phyloP scores from a whole-genome alignment of 805 yeast species.

The Metschnikowia aberdeeniae region DNA sequence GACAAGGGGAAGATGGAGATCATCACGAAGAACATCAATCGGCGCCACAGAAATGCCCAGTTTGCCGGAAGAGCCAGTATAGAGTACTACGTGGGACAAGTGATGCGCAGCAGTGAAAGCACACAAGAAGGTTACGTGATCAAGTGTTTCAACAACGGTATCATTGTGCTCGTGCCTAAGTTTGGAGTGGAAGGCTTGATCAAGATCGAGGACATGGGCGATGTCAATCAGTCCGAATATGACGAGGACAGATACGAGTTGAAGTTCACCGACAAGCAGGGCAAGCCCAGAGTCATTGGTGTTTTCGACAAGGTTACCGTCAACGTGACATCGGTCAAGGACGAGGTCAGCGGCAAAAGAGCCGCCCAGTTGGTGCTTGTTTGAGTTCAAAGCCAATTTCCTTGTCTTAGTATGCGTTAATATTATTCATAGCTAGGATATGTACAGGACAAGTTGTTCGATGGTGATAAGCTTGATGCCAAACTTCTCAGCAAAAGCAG shows the following conservation, averaged over 20 bases:
- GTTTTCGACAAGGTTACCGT: constrained; percentile 87
- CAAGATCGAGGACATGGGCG: constrained; percentile 70
- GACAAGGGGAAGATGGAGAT: constrained; percentile 88
- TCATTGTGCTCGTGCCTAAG: constrained; percentile 90
- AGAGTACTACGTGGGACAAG: constrained; percentile 97
- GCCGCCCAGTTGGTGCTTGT: constrained; percentile 72
- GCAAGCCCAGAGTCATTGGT: constrained; percentile 46
- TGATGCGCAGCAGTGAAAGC: constrained; percentile 78
- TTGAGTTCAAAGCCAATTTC: constrained; percentile 18
- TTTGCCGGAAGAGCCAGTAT: constrained; percentile 98
- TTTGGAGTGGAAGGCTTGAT: constrained; percentile 95
- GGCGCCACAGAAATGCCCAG: constrained; percentile 95
- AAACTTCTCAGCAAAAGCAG: constrained; percentile 57
- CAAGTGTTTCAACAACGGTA: constrained; percentile 89
- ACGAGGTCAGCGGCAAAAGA: constrained; percentile 87
- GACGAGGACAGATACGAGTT: constrained; percentile 77
- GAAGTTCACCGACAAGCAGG: constrained; percentile 47
- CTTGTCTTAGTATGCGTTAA: neutral
- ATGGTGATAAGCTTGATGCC: constrained; percentile 73
- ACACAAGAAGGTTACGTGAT: constrained; percentile 87
- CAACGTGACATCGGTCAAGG: constrained; percentile 74
- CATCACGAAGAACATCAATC: constrained; percentile 84
- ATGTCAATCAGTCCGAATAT: constrained; percentile 57
- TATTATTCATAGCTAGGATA: constrained; percentile 17
- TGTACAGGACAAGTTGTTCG: constrained; percentile 61